These are phyloP conservation scores for Jackrogersella multiformis DNA, from an alignment of 495 filamentous ascomycete species.

Conservation along the genomic window DNA sequence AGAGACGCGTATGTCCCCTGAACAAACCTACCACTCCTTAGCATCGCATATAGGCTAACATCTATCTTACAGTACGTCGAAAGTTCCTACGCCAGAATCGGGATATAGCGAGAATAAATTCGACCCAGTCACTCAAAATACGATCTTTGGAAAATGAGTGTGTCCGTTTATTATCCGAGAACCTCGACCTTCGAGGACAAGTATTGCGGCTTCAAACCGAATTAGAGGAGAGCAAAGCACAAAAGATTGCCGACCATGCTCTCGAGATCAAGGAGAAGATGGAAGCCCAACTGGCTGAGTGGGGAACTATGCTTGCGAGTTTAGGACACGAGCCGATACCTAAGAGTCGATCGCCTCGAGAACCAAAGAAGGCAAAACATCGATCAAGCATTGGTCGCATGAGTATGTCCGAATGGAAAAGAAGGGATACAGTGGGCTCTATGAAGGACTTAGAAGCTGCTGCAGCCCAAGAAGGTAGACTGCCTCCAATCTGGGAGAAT, in stretches of 20 bases:
- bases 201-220: slow-evolving; percentile 78
- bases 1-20: slow-evolving; percentile 74
- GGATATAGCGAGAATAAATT: slow-evolving; percentile 91
- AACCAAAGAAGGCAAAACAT: slow-evolving; percentile 43
- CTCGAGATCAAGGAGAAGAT: slow-evolving; percentile 73
- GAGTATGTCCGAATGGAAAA: slow-evolving; percentile 54
- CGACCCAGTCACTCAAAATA: slow-evolving; percentile 88
- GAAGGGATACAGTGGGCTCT: slow-evolving; percentile 56
- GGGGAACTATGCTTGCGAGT: slow-evolving; percentile 69
- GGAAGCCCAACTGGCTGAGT: slow-evolving; percentile 73
- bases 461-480: slow-evolving; percentile 67
- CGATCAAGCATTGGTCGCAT: slow-evolving; percentile 45
- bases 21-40: background rate
- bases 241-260: slow-evolving; percentile 67
- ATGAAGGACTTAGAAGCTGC: slow-evolving; percentile 61
- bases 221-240: slow-evolving; percentile 58
- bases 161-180: slow-evolving; percentile 84
- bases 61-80: slow-evolving; percentile 70
- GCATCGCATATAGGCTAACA: slow-evolving; percentile 20
- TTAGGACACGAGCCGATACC: slow-evolving; percentile 63
- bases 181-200: slow-evolving; percentile 82
- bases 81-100: slow-evolving; percentile 92
- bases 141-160: slow-evolving; percentile 86
- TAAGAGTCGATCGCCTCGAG: slow-evolving; percentile 50
- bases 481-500: slow-evolving; percentile 87